These are phyloP conservation scores for Corymbia citriodora DNA, from an alignment of 441 rosid genomes.

Conservation along the genomic window DNA sequence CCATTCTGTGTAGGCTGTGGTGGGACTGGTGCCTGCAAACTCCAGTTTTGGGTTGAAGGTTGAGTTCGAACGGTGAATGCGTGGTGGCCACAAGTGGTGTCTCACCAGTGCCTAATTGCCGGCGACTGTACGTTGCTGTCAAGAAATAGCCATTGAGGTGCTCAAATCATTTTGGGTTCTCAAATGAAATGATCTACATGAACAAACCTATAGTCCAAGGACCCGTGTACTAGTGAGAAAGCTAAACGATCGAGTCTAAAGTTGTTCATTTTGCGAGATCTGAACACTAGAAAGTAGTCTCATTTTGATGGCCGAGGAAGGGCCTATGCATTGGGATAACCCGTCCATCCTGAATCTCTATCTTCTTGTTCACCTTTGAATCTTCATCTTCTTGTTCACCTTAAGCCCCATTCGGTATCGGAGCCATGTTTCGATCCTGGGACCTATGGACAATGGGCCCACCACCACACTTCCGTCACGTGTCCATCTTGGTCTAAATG, in stretches of 20 bases:
- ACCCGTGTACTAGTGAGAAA: neutral
- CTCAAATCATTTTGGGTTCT: neutral
- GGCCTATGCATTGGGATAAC: neutral
- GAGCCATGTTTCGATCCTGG: neutral
- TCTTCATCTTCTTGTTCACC: neutral
- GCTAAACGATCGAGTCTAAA: neutral
- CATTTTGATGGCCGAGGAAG: neutral
- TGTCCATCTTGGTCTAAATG: neutral
- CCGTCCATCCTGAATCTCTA: neutral
- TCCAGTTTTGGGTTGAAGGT: neutral
- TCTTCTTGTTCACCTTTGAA: neutral
- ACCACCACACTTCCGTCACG: neutral
- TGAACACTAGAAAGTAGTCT: neutral
- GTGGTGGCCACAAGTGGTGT: rapidly evolving
- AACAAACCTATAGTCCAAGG: neutral
- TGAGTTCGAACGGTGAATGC: neutral
- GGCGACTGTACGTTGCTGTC: neutral
- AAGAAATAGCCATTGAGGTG: neutral
- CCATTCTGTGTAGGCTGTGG: neutral
- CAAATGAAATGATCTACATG: neutral
- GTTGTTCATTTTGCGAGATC: neutral
- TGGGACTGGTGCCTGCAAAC: neutral
- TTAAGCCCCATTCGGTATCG: neutral
- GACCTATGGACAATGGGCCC: neutral
- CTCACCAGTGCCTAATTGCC: rapidly evolving